These are phyloP conservation scores for Circinella minor DNA, from an alignment of 371 early-diverging fungal species.

Conservation along the genomic window DNA sequence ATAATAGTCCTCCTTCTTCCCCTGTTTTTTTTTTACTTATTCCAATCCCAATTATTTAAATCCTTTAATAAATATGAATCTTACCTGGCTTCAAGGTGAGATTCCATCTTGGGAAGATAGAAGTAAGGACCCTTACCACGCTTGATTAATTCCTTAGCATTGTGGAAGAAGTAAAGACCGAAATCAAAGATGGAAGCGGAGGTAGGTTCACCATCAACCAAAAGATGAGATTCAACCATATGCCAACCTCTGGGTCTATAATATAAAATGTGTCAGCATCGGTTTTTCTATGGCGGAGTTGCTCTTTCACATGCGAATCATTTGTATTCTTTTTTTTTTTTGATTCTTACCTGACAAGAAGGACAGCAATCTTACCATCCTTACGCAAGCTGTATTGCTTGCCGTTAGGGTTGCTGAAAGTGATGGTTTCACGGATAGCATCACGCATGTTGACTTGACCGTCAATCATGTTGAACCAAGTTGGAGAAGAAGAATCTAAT, in stretches of 20 bases:
- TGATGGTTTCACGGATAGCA: slow-evolving; percentile 82
- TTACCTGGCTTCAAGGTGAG: slow-evolving; percentile 90
- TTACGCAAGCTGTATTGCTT: slow-evolving; percentile 87
- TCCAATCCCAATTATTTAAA: too few relatives aligned
- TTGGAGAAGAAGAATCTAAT: slow-evolving; percentile 90
- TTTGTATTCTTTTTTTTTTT: slow-evolving; percentile 2
- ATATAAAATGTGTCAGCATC: slow-evolving; percentile 6
- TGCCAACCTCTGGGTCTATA: slow-evolving; percentile 95
- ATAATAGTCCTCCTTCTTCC: too few relatives aligned
- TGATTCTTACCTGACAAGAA: slow-evolving; percentile 76
- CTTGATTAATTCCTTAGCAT: slow-evolving; percentile 79
- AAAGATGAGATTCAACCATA: slow-evolving; percentile 91
- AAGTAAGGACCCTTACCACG: slow-evolving; percentile 94
- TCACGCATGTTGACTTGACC: slow-evolving; percentile 94
- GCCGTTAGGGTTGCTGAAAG: slow-evolving; percentile 85
- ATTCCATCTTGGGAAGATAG: slow-evolving; percentile 97
- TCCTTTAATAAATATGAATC: too few relatives aligned
- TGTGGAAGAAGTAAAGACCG: slow-evolving; percentile 95
- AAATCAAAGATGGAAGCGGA: slow-evolving; percentile 97
- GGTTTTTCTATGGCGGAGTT: slow-evolving; percentile 8
- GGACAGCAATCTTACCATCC: slow-evolving; percentile 83
- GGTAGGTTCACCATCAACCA: slow-evolving; percentile 87
- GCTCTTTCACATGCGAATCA: slow-evolving; percentile 22
- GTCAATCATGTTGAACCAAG: slow-evolving; percentile 84
- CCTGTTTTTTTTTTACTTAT: too few relatives aligned